phyloP scores from a whole-genome alignment of 192 early-diverging fungal genomes.

The Chytriomyces hyalinus region DNA sequence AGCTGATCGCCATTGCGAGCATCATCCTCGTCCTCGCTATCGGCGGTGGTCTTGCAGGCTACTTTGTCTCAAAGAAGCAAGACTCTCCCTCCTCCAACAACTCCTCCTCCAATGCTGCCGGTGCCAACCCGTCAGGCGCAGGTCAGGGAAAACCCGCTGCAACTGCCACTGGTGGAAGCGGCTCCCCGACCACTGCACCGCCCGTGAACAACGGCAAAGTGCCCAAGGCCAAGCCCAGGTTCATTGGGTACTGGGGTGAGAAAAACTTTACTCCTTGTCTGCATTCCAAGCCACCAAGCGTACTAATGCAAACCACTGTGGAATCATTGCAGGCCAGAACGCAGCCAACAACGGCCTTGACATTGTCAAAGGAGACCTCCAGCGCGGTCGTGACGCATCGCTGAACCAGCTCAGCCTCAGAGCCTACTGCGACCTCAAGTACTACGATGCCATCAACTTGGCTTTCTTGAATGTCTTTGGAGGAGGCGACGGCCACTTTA shows the following conservation, averaged over 20 bases:
- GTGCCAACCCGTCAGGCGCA: not conserved
- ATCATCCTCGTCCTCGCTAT: not conserved
- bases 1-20: not conserved
- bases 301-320: no score
- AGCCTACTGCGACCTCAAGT: slow-evolving; percentile 1
- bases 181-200: not conserved
- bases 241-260: slow-evolving; percentile 6
- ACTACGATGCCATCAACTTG: slow-evolving; percentile 17
- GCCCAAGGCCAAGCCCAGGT: not conserved
- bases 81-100: not conserved
- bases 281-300: no score
- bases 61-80: not conserved
- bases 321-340: not conserved
- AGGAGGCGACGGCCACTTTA: slow-evolving; percentile 15
- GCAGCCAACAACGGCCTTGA: slow-evolving; percentile 13
- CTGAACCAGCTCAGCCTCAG: not conserved
- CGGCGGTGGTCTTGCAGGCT: not conserved
- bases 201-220: not conserved
- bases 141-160: not conserved
- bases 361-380: not conserved
- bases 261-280: no score
- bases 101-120: not conserved
- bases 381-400: not conserved
- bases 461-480: slow-evolving; percentile 25
- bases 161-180: not conserved